Percentiles rank a stretch among this genome's conserved stretches.
These are phyloP conservation scores for Vigna angularis DNA, from an alignment of 306 rosid genomes.

Conservation along the genomic window DNA sequence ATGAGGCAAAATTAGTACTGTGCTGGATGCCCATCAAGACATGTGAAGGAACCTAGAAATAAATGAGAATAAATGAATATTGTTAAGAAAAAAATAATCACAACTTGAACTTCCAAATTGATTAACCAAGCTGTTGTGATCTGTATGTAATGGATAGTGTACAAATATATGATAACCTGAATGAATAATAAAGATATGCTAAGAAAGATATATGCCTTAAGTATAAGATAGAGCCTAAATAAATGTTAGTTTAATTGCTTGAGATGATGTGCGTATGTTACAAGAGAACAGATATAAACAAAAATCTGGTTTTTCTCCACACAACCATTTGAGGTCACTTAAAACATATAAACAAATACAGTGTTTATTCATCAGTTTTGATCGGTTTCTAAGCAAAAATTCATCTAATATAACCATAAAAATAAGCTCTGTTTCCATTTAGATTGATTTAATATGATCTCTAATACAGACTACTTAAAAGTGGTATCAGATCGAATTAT, in stretches of 20 bases:
- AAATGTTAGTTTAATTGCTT: neutral
- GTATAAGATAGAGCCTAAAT: slow-evolving; percentile 5
- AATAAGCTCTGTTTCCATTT: neutral
- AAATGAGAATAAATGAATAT: slow-evolving; percentile 7
- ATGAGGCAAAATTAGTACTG: slow-evolving; percentile 57
- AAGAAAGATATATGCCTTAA: slow-evolving; percentile 19
- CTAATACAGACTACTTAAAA: neutral
- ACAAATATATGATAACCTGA: slow-evolving; percentile 1
- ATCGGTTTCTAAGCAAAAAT: neutral
- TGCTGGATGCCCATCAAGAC: slow-evolving; percentile 78
- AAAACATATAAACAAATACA: neutral
- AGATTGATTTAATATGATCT: neutral
- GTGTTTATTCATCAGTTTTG: neutral
- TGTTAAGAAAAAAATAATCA: slow-evolving; percentile 7
- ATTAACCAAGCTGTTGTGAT: slow-evolving; percentile 5
- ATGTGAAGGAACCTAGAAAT: slow-evolving; percentile 70
- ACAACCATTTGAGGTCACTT: neutral
- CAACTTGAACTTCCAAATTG: slow-evolving; percentile 17
- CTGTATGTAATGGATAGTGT: neutral
- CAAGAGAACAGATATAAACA: neutral
- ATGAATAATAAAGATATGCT: neutral
- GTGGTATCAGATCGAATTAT: neutral
- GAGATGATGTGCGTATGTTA: neutral
- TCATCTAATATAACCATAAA: neutral
- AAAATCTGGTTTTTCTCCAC: neutral